Evolutionary conservation across 2,329 filamentous ascomycete species (phyloP), one percentile per base, ranked within the genome.

Genomic region (Coniochaeta sp.): DNA sequence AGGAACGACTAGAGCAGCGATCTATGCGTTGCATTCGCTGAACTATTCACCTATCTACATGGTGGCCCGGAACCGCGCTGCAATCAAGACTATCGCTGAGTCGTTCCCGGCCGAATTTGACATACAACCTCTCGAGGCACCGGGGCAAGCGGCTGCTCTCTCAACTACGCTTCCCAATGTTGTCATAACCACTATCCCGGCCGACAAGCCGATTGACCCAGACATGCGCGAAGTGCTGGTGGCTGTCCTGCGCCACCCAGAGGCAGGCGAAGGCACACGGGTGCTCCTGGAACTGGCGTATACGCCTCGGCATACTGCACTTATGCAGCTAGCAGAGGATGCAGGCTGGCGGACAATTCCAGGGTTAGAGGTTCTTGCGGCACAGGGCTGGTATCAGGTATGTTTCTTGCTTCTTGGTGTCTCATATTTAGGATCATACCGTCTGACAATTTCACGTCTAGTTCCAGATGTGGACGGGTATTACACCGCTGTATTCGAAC

Each of bases 281-380:
- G 83, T 95, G 14, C 75, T 98, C 62, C 76, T 98, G 3, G 95
- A 99, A 74, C 96, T 99, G 93, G 93, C 95, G 1, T 99, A 99
- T 74, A 96, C 93, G 74, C 95, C 95, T 22, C 79, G 83, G 0
- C 82, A 90, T 58, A 99, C 95, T 5, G 84, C 88, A 8, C 75
- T 96, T 65, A 97, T 98, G 87, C 83, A 89, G 71, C 77, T 97
- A 70, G 93, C 93, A 2, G 81, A 86, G 67, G 83, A 89, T 66
- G 83, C 84, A 14, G 88, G 88, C 3, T 99, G 95, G 95, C 82
- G 77, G 60, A 91, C 89, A 1, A 88, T 98, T 63, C 88, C 91
- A 8, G 95, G 95, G 0, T 75, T 97, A 43, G 95, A 99, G 73
- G 92, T 95, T 33, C 79, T 99, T 60, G 87, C 92, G 62, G 91